Evolutionary conservation across 176 grass and related monocot genomes (phyloP).

Genomic region (Neostapfia colusana): DNA sequence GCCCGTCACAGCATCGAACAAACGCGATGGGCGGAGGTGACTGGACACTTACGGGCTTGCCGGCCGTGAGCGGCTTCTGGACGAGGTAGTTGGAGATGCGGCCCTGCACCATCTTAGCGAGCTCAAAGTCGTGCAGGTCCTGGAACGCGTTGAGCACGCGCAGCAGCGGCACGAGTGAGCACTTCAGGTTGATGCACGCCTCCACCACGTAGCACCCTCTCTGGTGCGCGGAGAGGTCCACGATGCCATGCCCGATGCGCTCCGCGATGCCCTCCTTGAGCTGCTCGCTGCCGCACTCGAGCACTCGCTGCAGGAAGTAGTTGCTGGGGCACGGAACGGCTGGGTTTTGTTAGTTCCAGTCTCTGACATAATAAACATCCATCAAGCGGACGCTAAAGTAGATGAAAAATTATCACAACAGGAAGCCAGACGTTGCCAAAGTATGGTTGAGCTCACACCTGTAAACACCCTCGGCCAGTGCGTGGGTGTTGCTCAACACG

Average conservation of each 20-base stretch:
- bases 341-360: neutral
- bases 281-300: neutral
- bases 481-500: neutral
- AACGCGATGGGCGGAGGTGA: neutral
- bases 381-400: neutral
- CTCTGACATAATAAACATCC: neutral
- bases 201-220: slow-evolving; percentile 49
- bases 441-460: neutral
- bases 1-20: too few species aligned
- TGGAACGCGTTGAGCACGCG: slow-evolving; percentile 23
- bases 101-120: slow-evolving; percentile 27
- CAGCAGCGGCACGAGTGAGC: neutral
- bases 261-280: neutral
- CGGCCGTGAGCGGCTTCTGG: slow-evolving; percentile 7
- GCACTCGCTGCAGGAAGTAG: slow-evolving; percentile 45
- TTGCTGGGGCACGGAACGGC: slow-evolving; percentile 11
- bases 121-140: neutral
- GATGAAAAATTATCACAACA: neutral
- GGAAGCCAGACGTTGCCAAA: neutral
- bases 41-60: slow-evolving; percentile 4
- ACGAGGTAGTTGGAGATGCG: slow-evolving; percentile 35
- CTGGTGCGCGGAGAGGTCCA: neutral
- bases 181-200: slow-evolving; percentile 23
- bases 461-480: slow-evolving; percentile 20
- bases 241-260: slow-evolving; percentile 19